Evolutionary conservation across 495 filamentous ascomycete species (phyloP).

Genomic region (Bacidia gigantensis): DNA sequence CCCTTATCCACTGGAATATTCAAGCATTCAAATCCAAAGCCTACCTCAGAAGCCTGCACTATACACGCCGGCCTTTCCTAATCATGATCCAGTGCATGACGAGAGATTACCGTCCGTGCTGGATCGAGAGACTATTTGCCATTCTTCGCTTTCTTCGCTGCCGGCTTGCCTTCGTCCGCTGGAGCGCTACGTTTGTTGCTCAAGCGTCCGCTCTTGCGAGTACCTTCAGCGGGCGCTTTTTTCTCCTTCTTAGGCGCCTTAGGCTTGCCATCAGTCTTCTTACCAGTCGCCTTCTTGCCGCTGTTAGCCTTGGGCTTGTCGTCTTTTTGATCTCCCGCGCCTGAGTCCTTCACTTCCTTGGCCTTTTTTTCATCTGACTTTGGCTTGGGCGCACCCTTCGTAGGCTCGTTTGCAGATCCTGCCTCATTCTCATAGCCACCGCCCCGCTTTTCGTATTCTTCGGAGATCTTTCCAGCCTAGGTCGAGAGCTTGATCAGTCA

Average conservation of each 20-base stretch:
- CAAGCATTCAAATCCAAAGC: too few species aligned
- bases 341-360: conserved; percentile 14
- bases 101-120: neutral
- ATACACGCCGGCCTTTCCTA: neutral
- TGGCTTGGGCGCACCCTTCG: conserved; percentile 31
- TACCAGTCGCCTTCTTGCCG: conserved; percentile 19
- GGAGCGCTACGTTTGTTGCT: conserved; percentile 19
- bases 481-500: neutral
- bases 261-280: conserved; percentile 18
- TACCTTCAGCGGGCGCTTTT: conserved; percentile 16
- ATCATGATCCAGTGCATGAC: neutral
- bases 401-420: conserved; percentile 38
- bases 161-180: conserved; percentile 17
- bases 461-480: conserved; percentile 35
- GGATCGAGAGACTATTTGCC: conserved; percentile 6
- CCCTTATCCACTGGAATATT: too few species aligned
- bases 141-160: conserved; percentile 35
- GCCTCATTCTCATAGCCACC: conserved; percentile 38
- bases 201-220: conserved; percentile 19
- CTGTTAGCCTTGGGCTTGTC: conserved; percentile 22
- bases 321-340: conserved; percentile 8
- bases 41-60: neutral
- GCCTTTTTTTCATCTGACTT: conserved; percentile 23
- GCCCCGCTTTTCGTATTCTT: conserved; percentile 40
- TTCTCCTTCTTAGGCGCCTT: conserved; percentile 20